Evolutionary conservation across 768 basidiomycete species (phyloP).

Genomic region (Pisolithus tinctorius): DNA sequence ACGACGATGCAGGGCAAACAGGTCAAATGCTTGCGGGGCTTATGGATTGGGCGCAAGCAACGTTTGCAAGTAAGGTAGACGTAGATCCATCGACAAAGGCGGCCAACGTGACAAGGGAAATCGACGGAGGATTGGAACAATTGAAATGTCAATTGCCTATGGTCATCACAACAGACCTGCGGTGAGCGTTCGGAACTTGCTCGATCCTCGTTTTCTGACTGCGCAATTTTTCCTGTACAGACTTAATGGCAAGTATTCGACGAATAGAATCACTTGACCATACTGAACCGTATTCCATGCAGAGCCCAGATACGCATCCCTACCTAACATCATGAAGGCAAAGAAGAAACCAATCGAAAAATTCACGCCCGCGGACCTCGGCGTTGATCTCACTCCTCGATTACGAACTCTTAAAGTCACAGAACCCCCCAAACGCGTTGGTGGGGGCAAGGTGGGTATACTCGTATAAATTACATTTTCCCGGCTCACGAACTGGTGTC

Average conservation of each 20-base stretch:
- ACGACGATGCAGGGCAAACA: slow-evolving; percentile 92
- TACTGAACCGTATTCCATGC: slow-evolving; percentile 4
- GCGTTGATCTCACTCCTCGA: slow-evolving; percentile 74
- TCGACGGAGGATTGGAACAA: slow-evolving; percentile 91
- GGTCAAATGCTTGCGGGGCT: slow-evolving; percentile 97
- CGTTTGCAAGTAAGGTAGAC: slow-evolving; percentile 86
- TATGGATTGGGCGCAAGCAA: slow-evolving; percentile 89
- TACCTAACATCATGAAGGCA: slow-evolving; percentile 98
- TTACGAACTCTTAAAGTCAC: slow-evolving; percentile 83
- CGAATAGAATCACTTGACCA: background rate
- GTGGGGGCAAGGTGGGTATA: slow-evolving; percentile 73
- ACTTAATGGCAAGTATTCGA: slow-evolving; percentile 54
- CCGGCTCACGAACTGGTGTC: background rate
- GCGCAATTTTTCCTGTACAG: slow-evolving; percentile 27
- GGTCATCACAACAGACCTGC: slow-evolving; percentile 87
- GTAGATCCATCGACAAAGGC: slow-evolving; percentile 57
- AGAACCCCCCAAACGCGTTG: slow-evolving; percentile 86
- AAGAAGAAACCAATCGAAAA: slow-evolving; percentile 97
- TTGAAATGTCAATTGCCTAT: slow-evolving; percentile 74
- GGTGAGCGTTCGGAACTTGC: slow-evolving; percentile 44
- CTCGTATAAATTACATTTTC: background rate
- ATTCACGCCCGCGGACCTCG: slow-evolving; percentile 69
- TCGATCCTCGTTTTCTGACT: background rate
- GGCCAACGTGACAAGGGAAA: slow-evolving; percentile 76
- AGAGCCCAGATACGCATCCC: slow-evolving; percentile 97